phyloP scores from a whole-genome alignment of 306 rosid genomes.

The Trichosanthes cucumerina region DNA sequence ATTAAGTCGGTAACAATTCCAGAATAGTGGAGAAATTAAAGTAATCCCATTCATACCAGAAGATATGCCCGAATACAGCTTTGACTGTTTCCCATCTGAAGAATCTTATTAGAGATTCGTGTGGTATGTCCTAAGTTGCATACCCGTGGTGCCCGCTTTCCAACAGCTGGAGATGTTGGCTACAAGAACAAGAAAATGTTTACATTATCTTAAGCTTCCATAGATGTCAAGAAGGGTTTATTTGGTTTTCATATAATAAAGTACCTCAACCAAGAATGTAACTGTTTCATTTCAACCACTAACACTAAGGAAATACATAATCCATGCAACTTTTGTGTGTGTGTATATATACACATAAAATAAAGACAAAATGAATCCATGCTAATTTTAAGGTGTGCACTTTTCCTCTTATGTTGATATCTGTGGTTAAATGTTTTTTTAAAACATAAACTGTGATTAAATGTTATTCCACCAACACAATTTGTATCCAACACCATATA shows the following conservation, averaged over 20 bases:
- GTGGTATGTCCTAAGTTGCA: conserved; percentile 92
- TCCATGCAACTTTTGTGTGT: background rate
- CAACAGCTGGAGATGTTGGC: conserved; percentile 65
- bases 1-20: background rate
- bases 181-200: conserved; percentile 30
- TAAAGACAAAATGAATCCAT: background rate
- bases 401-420: background rate
- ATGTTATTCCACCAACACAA: background rate
- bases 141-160: conserved; percentile 55
- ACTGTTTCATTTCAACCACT: conserved; percentile 2
- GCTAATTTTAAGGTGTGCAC: background rate
- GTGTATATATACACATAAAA: background rate
- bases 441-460: background rate
- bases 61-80: conserved; percentile 52
- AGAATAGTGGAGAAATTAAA: background rate
- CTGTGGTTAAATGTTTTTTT: background rate
- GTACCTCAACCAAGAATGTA: background rate
- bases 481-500: background rate
- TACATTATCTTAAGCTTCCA: conserved; percentile 8
- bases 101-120: conserved; percentile 62
- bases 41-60: conserved; percentile 36
- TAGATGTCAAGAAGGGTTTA: background rate
- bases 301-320: background rate
- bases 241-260: background rate
- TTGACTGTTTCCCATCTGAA: conserved; percentile 57